Evolutionary conservation across 1,284 basidiomycete species (phyloP), one percentile per base, ranked within the genome.

Genomic region (Albatrellus sp.): DNA sequence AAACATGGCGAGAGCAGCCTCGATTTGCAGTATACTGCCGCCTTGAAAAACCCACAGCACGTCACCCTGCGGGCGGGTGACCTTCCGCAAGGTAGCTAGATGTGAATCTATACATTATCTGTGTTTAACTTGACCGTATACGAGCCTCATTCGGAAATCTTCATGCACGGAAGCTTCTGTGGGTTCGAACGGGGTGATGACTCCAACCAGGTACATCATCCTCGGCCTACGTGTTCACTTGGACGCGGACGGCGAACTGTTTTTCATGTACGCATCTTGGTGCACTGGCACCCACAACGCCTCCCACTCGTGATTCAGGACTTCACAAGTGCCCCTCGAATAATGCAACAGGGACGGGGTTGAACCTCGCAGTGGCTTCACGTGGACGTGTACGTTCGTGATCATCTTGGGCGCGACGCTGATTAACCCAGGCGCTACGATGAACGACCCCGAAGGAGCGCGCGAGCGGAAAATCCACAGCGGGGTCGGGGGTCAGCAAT

Each of bases 111-210:
- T 7, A 13, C 37, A n/a, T 7, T 19, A 12, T 24, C 34, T 31
- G 19, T 33, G 36, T 37, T 17, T 12, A 44, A 14, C 7, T 5
- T 11, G 28, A 39, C 34, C 14, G 17, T 36, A 14, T 20, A 69
- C 69, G 69, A 35, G 70, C 61, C 37, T 68, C 63, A 3, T 69
- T 72, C 52, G 60, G 69, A 55, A 68, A 66, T 50, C 60, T 73
- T 9, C 69, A 73, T 50, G 65, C 67, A 73, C 46, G 63, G 57
- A 2, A 61, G 65, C 1, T 84, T 69, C 60, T 82, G 80, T 51
- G 69, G 67, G 0, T 80, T 72, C 44, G 68, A 76, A 46, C 77
- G 77, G 3, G 77, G 77, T 2, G 76, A 82, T 36, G 72, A 77
- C 53, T 67, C 69, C 6, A 54, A 31, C 3, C 50, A 61, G 45